Evolutionary conservation across 768 basidiomycete species (phyloP).

Genomic region (Rhizopogon vinicolor): DNA sequence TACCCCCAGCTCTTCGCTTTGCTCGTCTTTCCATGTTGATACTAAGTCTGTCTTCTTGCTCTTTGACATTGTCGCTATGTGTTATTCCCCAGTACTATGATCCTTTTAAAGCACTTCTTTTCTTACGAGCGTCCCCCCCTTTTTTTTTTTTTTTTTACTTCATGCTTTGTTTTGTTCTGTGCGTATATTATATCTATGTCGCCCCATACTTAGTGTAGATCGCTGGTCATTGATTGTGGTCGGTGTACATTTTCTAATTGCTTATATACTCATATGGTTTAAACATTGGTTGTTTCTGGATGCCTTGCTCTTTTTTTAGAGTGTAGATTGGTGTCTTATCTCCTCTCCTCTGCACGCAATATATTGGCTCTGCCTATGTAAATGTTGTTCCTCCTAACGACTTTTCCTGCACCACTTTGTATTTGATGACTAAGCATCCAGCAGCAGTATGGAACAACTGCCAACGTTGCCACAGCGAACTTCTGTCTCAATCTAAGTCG

Average conservation of each 20-base stretch:
- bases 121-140: neutral
- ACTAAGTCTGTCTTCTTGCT: slow-evolving; percentile 18
- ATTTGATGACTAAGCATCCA: neutral
- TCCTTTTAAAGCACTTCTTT: slow-evolving; percentile 8
- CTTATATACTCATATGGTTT: slow-evolving; percentile 30
- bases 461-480: too few relatives aligned
- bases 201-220: slow-evolving; percentile 23
- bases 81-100: slow-evolving; percentile 11
- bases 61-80: slow-evolving; percentile 20
- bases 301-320: neutral
- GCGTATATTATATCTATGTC: slow-evolving; percentile 30
- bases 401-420: too few relatives aligned
- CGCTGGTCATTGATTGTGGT: slow-evolving; percentile 12
- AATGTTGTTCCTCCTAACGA: too few relatives aligned
- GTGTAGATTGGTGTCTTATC: neutral
- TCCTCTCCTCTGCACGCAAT: neutral
- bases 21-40: slow-evolving; percentile 25
- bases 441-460: too few relatives aligned
- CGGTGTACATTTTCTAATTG: slow-evolving; percentile 24
- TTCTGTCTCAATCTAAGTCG: too few relatives aligned
- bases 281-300: slow-evolving; percentile 13
- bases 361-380: neutral
- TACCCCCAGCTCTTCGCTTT: slow-evolving; percentile 14
- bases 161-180: slow-evolving; percentile 17
- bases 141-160: slow-evolving; percentile 4